phyloP scores from a whole-genome alignment of 1,139 yeast species.

The Chernovozyma sophiae-reginae region DNA sequence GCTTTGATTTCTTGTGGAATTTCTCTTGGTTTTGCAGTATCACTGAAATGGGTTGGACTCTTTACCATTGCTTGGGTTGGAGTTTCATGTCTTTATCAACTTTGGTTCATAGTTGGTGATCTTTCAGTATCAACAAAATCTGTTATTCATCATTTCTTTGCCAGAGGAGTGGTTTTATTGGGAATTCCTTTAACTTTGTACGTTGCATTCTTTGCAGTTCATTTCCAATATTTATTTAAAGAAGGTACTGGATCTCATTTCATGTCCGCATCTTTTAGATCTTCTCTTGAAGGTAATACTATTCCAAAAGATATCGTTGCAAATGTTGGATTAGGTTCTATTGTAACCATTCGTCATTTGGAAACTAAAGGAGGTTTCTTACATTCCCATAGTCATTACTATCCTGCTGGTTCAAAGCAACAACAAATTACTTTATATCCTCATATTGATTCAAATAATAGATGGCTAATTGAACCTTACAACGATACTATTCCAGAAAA shows the following conservation, averaged over 20 bases:
- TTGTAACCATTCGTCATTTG: conserved; percentile 71
- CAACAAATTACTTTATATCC: conserved; percentile 94
- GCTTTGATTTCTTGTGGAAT: conserved; percentile 71
- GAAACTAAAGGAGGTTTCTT: conserved; percentile 92
- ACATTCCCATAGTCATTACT: conserved; percentile 84
- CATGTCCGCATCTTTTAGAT: conserved; percentile 86
- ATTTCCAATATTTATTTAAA: conserved; percentile 63
- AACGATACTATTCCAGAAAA: conserved; percentile 42
- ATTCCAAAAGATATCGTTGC: conserved; percentile 69
- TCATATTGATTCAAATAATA: conserved; percentile 83
- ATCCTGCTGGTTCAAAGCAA: conserved; percentile 91
- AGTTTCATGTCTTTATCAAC: conserved; percentile 60
- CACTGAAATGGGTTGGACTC: conserved; percentile 96
- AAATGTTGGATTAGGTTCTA: conserved; percentile 87
- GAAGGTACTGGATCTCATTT: conserved; percentile 90
- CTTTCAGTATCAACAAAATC: conserved; percentile 53
- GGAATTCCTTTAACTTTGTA: conserved; percentile 71
- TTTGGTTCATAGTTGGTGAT: conserved; percentile 91
- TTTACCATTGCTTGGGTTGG: conserved; percentile 96
- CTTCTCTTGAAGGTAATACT: conserved; percentile 64
- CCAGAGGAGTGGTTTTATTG: conserved; percentile 58
- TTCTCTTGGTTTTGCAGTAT: conserved; percentile 80
- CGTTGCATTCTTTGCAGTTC: conserved; percentile 70
- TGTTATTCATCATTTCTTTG: conserved; percentile 48
- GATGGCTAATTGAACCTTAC: conserved; percentile 76